Evolutionary conservation across 2,329 filamentous ascomycete species (phyloP), one percentile per base, ranked within the genome.

Genomic region (Hymenotorrendiella dingleyae): DNA sequence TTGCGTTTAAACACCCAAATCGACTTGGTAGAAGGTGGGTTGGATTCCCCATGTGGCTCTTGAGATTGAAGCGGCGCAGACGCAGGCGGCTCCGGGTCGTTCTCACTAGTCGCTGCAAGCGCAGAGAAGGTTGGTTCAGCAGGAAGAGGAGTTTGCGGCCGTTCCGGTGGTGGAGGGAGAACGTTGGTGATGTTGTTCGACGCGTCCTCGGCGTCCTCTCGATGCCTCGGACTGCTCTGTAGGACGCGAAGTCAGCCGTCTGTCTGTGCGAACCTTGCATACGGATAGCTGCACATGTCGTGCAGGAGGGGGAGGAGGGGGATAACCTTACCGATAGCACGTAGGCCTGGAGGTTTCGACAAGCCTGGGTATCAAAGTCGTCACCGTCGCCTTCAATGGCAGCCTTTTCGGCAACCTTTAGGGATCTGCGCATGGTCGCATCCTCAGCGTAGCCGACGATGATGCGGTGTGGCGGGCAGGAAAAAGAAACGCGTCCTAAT

Each of bases 281-380:
- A 4, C 35, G 22, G 35, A 27, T 19, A 12, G 9, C 22, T 24
- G 35, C 20, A 17, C 8, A 9, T 16, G 14, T n/a, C 4, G 19
- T 22, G 9, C 36, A 42, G 40, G 32, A 23, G n/a, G 23, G 17
- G 24, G 8, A n/a, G 19, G 19, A 17, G 19, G 26, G 7, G 29
- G 14, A 36, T 9, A n/a, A 22, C n/a, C 45, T 38, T 51, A 54
- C 52, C 46, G 48, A 52, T 4, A 53, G 27, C 19, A 53, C 28
- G 19, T 45, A 19, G 8, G 43, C 34, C 27, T 49, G 46, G 19
- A 47, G 20, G 4, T 36, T 12, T 11, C 27, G 7, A 21, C 52
- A 54, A 19, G 32, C 11, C 39, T 54, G 52, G 9, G 50, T 49
- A 9, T 54, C 50, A n/a, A 42, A 49, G n/a, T 52, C 45, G 4